Evolutionary conservation across 257 asterid species (phyloP).

Genomic region (Plectranthus barbatus): DNA sequence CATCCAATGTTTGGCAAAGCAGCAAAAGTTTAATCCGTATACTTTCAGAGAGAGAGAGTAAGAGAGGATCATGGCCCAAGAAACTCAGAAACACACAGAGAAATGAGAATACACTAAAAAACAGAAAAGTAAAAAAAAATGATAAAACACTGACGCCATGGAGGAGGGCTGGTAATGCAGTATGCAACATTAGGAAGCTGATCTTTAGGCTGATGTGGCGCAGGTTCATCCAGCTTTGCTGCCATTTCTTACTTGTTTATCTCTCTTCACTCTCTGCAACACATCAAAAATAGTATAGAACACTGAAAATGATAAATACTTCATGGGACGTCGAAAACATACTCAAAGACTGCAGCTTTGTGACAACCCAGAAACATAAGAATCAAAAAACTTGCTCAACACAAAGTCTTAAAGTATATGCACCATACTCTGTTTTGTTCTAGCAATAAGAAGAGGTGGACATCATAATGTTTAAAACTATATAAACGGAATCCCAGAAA

Average conservation of each 20-base stretch:
- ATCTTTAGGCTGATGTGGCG: conserved; percentile 73
- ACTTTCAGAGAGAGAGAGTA: not conserved
- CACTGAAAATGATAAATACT: conserved; percentile 4
- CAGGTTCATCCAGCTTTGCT: conserved; percentile 55
- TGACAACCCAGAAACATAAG: conserved; percentile 1
- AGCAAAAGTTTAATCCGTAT: not conserved
- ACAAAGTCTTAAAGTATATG: conserved; percentile 14
- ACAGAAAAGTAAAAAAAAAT: not conserved
- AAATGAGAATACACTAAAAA: not conserved
- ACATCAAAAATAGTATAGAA: conserved; percentile 17
- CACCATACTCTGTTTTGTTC: conserved; percentile 2
- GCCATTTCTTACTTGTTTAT: conserved; percentile 34
- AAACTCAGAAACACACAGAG: not conserved
- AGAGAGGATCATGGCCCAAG: not conserved
- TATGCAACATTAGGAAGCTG: conserved; percentile 78
- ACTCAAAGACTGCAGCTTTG: conserved; percentile 10
- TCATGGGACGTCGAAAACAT: conserved; percentile 7
- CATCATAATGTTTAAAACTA: conserved; percentile 6
- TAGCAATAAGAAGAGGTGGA: not conserved
- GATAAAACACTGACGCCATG: conserved; percentile 67
- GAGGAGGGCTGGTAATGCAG: conserved; percentile 97
- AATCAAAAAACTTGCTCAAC: conserved; percentile 2
- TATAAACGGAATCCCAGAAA: conserved; percentile 13
- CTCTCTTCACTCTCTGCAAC: conserved; percentile 17
- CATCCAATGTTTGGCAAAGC: not conserved